phyloP scores from a whole-genome alignment of 352 stramenopile species.

The Hyaloperonospora arabidopsidis region DNA sequence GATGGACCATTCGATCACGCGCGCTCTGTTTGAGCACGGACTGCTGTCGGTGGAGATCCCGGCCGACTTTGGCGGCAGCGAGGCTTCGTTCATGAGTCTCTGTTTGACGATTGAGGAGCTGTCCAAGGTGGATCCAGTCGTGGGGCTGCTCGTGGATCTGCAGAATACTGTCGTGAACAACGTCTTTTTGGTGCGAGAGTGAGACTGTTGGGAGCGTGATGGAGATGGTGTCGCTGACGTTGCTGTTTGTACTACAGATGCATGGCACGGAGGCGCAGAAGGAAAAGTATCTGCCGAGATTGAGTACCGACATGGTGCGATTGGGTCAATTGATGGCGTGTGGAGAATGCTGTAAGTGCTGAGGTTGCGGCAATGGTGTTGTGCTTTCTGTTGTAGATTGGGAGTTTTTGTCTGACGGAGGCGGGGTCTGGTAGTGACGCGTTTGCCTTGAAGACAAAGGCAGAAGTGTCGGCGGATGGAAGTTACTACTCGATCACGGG shows the following conservation, averaged over 20 bases:
- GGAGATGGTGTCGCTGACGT: neutral
- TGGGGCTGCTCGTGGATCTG: constrained; percentile 92
- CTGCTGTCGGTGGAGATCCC: constrained; percentile 96
- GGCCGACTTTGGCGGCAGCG: constrained; percentile 86
- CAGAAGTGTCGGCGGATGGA: constrained; percentile 76
- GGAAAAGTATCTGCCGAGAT: constrained; percentile 76
- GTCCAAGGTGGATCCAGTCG: constrained; percentile 91
- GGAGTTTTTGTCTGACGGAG: constrained; percentile 94
- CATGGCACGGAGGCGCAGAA: constrained; percentile 76
- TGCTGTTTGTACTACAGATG: constrained; percentile 29
- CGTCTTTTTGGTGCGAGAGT: constrained; percentile 70
- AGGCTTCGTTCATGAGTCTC: constrained; percentile 91
- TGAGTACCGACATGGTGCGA: constrained; percentile 71
- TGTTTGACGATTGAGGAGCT: constrained; percentile 96
- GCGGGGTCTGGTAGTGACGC: constrained; percentile 91
- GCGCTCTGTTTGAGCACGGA: constrained; percentile 88
- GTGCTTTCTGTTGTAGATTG: constrained; percentile 54
- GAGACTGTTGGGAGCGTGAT: neutral
- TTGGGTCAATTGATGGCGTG: too few relatives aligned
- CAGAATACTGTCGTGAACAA: constrained; percentile 95
- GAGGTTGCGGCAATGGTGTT: neutral
- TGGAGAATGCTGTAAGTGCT: neutral
- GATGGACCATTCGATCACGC: constrained; percentile 87
- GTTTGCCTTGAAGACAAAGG: constrained; percentile 92
- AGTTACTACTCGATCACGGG: constrained; percentile 94